Evolutionary conservation across 176 grass and related monocot genomes (phyloP).

Genomic region (Oryza officinalis): DNA sequence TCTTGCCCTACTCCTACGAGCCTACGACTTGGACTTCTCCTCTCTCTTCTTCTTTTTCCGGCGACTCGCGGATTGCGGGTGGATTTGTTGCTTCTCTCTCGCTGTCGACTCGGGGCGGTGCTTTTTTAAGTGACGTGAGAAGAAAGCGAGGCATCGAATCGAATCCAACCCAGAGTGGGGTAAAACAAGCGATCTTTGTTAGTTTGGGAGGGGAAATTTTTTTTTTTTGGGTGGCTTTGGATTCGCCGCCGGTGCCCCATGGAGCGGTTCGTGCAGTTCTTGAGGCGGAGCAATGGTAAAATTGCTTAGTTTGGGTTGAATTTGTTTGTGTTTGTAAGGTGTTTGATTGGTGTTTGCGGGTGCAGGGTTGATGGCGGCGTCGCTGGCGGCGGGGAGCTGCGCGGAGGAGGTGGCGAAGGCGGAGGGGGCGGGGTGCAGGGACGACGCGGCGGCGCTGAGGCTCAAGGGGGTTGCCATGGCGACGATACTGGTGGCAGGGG

Average conservation of each 20-base stretch:
- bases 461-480: slow-evolving; percentile 68
- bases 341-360: slow-evolving; percentile 7
- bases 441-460: slow-evolving; percentile 46
- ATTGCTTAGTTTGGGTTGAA: not conserved
- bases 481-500: slow-evolving; percentile 53
- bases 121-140: slow-evolving; percentile 17
- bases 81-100: not conserved
- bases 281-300: slow-evolving; percentile 29
- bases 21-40: not conserved
- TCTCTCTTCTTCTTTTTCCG: not conserved
- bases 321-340: too few relatives aligned
- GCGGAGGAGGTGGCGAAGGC: slow-evolving; percentile 42
- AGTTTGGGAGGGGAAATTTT: not conserved
- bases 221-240: not conserved
- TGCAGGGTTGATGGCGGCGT: slow-evolving; percentile 51
- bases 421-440: slow-evolving; percentile 39
- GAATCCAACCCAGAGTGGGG: not conserved
- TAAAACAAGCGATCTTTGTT: not conserved
- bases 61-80: not conserved
- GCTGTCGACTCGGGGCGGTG: not conserved
- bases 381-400: slow-evolving; percentile 60
- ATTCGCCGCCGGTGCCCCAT: not conserved
- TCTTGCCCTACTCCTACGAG: not conserved
- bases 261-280: not conserved
- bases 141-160: slow-evolving; percentile 17